A percentile compares a stretch with the other conserved stretches of the same genome.
phyloP scores from a whole-genome alignment of 164 flowering plant genomes.

The Platanus orientalis region DNA sequence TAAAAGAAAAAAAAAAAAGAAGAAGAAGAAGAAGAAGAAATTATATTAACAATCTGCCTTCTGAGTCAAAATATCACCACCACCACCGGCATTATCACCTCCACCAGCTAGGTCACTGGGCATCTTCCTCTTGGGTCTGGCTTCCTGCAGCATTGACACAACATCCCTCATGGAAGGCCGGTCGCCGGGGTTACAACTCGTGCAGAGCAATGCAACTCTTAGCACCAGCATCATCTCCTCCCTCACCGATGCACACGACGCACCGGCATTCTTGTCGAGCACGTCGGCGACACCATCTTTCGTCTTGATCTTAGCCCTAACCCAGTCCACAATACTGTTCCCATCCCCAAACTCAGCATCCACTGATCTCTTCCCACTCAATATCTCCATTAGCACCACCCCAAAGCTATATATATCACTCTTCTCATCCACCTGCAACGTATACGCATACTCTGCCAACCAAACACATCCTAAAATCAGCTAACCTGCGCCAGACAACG shows the following conservation, averaged over 20 bases:
- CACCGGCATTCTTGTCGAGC: conserved; percentile 81
- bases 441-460: conserved; percentile 85
- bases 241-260: conserved; percentile 55
- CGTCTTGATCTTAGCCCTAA: conserved; percentile 57
- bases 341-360: conserved; percentile 91
- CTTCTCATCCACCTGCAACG: conserved; percentile 95
- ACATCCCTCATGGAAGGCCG: conserved; percentile 98
- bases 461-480: neutral
- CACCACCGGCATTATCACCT: conserved; percentile 13
- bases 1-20: conserved; percentile 16
- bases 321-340: conserved; percentile 95
- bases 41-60: conserved; percentile 41
- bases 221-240: conserved; percentile 90
- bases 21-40: conserved; percentile 11
- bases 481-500: too few relatives aligned
- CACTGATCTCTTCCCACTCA: conserved; percentile 79
- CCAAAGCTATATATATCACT: conserved; percentile 96
- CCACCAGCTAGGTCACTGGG: conserved; percentile 22
- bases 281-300: conserved; percentile 60
- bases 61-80: conserved; percentile 17
- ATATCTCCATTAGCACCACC: conserved; percentile 81
- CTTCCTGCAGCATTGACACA: conserved; percentile 85
- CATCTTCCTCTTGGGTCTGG: conserved; percentile 80
- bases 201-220: conserved; percentile 83
- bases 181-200: conserved; percentile 77